Conservation (phyloP, 805 yeast species). For the Kluyveromyces wickerhamii region DNA sequence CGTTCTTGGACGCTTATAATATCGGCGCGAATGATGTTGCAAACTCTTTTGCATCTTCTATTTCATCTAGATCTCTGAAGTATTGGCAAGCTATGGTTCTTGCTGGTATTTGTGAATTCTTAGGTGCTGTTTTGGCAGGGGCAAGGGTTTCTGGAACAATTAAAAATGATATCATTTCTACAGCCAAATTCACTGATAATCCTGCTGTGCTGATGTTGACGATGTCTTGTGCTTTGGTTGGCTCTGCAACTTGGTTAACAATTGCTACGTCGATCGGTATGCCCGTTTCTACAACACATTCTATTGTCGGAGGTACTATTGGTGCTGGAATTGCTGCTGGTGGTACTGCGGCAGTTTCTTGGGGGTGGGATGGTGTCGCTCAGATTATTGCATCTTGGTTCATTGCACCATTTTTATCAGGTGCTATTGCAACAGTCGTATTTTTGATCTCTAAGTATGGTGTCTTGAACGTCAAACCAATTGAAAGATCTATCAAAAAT, state of each 20-base stretch:
- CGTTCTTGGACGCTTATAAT: constrained; percentile 71
- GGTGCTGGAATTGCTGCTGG: constrained; percentile 71
- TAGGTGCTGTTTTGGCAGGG: constrained; percentile 70
- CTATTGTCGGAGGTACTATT: constrained; percentile 67
- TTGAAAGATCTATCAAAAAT: constrained; percentile 43
- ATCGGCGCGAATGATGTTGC: constrained; percentile 81
- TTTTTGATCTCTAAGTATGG: constrained; percentile 52
- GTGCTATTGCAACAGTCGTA: constrained; percentile 48
- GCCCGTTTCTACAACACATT: constrained; percentile 80
- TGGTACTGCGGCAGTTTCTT: constrained; percentile 49
- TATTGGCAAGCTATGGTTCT: constrained; percentile 72
- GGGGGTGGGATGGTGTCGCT: constrained; percentile 74
- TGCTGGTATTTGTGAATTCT: constrained; percentile 62
- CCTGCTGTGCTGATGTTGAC: constrained; percentile 70
- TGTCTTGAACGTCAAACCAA: constrained; percentile 42
- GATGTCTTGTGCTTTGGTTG: constrained; percentile 69
- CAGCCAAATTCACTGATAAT: constrained; percentile 38
- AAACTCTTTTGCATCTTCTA: constrained; percentile 70
- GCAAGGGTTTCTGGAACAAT: constrained; percentile 69
- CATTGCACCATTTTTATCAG: constrained; percentile 68
- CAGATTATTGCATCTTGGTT: constrained; percentile 76
- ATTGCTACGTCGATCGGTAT: constrained; percentile 58
- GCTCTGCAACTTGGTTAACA: constrained; percentile 63
- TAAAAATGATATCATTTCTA: constrained; percentile 53
- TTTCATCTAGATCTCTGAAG: constrained; percentile 58